Percentiles rank a stretch among this genome's conserved stretches.
Conservation (phyloP, 2,329 filamentous ascomycete genomes). For the Cladosporium cucumerinum region DNA sequence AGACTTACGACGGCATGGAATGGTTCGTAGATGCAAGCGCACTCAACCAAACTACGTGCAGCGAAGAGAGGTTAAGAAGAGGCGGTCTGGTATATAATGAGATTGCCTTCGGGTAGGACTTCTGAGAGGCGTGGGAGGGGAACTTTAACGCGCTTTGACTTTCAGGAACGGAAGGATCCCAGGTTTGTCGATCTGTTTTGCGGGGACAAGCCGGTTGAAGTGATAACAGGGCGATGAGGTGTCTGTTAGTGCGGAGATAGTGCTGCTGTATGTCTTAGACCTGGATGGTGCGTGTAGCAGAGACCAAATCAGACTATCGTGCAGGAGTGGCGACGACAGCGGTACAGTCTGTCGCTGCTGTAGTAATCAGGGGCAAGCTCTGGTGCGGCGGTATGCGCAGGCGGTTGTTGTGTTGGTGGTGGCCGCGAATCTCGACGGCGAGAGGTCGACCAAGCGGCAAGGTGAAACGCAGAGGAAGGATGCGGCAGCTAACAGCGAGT, state of each 20-base stretch:
- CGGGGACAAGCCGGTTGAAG: not conserved
- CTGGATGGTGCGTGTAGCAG: not conserved
- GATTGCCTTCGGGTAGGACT: constrained; percentile 10
- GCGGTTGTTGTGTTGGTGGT: constrained; percentile 10
- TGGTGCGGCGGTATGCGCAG: constrained; percentile 8
- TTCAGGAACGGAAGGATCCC: constrained; percentile 18
- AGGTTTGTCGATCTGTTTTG: constrained; percentile 15
- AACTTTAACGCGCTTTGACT: constrained; percentile 17
- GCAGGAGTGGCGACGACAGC: not conserved
- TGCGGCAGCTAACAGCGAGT: not conserved
- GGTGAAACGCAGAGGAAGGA: constrained; percentile 10
- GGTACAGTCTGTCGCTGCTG: not conserved
- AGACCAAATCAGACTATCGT: constrained; percentile 3
- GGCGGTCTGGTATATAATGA: constrained; percentile 19
- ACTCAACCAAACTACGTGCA: constrained; percentile 23
- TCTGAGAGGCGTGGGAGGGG: not conserved
- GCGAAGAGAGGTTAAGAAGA: constrained; percentile 26
- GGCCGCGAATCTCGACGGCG: constrained; percentile 5
- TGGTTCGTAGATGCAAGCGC: constrained; percentile 21
- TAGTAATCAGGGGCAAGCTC: constrained; percentile 5
- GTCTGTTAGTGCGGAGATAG: not conserved
- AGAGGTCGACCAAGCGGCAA: constrained; percentile 10
- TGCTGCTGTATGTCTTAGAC: constrained; percentile 15
- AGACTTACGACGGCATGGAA: constrained; percentile 27
- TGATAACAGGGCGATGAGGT: not conserved